Base-by-base conservation (phyloP, 441 rosid genomes). In the Erodium chrysanthum region DNA sequence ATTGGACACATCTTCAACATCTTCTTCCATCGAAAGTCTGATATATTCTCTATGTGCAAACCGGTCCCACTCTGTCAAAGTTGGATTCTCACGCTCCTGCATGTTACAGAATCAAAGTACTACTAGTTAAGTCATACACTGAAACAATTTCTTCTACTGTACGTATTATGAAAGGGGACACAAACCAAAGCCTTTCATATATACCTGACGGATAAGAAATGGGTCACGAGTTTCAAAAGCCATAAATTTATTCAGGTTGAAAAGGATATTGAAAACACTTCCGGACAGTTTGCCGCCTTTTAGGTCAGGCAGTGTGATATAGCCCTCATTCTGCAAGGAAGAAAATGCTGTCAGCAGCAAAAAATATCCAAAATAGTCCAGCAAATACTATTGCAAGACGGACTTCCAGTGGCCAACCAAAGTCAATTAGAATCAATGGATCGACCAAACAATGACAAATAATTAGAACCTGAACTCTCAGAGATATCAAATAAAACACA, bases 201-300 rank as follows among this genome's bases (percentile, higher is more conserved):
- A 67, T 75, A 84, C 91, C 89, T 80, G 87, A 66, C 80, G 84
- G 71, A 80, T 79, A 33, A 78, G 79, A 68, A 81, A 82, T 31
- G 86, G 87, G 70, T 83, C 87, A 68, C 85, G 86, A 5, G 81
- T 79, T 76, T 86, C 91, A 61, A 82, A 83, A 25, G 86, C 85
- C 79, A 83, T 71, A 70, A 84, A 84, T 71, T 86, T 86, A 56
- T 79, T 76, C 65, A 84, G 85, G 76, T 84, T 86, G 71, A 84
- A 86, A 66, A 86, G 89, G 69, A 84, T 76, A 73, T 83, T 84
- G 75, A 86, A 86, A 35, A 86, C 79, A 77, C 82, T 78, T 68
- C 85, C 87, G 8, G 89, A 80, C 54, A 86, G 86, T 74, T 83
- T 77, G 67, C 79, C 75, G 40, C 77, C 77, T 79, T 86, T 86